Evolutionary conservation across 129 eudicot species (phyloP).

Genomic region (Tagetes erecta): DNA sequence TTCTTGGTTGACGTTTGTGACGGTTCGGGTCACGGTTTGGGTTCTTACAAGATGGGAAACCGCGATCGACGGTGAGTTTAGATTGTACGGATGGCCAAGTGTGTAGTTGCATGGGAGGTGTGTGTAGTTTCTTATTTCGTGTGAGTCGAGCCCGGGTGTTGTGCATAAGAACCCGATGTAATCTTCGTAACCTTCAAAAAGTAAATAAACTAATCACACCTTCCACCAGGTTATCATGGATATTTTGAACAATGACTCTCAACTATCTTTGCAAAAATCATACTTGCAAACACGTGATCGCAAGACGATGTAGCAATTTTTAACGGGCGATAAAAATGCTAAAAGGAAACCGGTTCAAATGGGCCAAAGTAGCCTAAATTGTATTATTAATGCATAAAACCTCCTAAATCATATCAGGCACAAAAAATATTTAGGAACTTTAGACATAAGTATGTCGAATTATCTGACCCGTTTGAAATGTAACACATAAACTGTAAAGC

Average conservation of each 20-base stretch:
- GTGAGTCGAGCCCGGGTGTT: slow-evolving; percentile 72
- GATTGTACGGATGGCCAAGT: slow-evolving; percentile 83
- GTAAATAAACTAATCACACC: neutral
- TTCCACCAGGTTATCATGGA: too few species aligned
- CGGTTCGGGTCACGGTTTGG: slow-evolving; percentile 79
- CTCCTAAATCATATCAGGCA: too few species aligned
- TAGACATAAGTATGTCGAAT: too few species aligned
- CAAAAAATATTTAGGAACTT: too few species aligned
- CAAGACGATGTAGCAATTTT: too few species aligned
- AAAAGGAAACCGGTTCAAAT: neutral
- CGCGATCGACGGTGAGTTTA: slow-evolving; percentile 84
- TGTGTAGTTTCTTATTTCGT: slow-evolving; percentile 76
- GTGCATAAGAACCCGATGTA: slow-evolving; percentile 93
- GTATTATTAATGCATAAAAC: too few species aligned
- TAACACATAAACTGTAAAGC: neutral
- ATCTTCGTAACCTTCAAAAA: slow-evolving; percentile 71
- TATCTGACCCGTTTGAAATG: slow-evolving; percentile 3
- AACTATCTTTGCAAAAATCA: too few species aligned
- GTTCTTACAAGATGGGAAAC: slow-evolving; percentile 90
- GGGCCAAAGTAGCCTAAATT: neutral
- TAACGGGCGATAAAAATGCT: neutral
- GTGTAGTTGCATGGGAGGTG: slow-evolving; percentile 81
- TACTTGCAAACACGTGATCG: too few species aligned
- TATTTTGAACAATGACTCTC: too few species aligned
- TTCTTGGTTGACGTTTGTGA: slow-evolving; percentile 83